Evolutionary conservation across 352 stramenopile genomes (phyloP).

Genomic region (Saprolegnia parasitica): DNA sequence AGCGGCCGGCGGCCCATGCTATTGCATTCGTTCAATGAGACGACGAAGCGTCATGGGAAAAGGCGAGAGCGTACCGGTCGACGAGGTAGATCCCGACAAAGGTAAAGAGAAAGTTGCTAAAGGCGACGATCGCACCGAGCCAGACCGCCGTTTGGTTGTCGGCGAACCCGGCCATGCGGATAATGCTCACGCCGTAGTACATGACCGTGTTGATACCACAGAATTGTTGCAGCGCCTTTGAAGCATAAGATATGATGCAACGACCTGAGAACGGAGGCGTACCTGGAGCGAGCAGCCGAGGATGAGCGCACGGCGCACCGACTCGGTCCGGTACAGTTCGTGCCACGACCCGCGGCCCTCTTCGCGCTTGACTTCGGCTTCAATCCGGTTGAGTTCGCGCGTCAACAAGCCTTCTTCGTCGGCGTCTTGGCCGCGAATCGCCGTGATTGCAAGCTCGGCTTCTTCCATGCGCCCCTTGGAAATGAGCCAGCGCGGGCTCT

Average conservation of each 20-base stretch:
- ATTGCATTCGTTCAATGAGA: neutral
- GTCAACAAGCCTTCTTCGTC: constrained; percentile 33
- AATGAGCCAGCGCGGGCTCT: constrained; percentile 65
- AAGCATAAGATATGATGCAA: neutral
- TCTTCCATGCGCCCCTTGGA: constrained; percentile 40
- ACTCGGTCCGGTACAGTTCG: constrained; percentile 35
- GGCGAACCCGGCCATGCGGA: constrained; percentile 74
- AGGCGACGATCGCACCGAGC: constrained; percentile 65
- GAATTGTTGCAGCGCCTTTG: constrained; percentile 51
- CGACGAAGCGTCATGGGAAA: neutral
- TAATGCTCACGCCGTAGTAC: constrained; percentile 81
- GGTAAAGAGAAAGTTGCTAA: constrained; percentile 66
- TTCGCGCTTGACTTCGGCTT: constrained; percentile 41
- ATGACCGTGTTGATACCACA: constrained; percentile 87
- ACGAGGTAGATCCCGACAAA: constrained; percentile 61
- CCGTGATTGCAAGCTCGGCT: constrained; percentile 42
- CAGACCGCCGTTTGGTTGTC: constrained; percentile 68
- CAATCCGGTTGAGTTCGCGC: constrained; percentile 51
- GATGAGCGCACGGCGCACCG: constrained; percentile 42
- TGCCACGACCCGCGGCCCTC: constrained; percentile 29
- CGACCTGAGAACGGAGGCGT: neutral
- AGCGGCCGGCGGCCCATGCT: constrained; percentile 41
- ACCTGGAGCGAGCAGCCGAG: constrained; percentile 59
- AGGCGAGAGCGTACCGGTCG: constrained; percentile 33
- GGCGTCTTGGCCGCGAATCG: constrained; percentile 51